Base-by-base conservation (phyloP, 352 stramenopile genomes). In the Pythium guiyangense region DNA sequence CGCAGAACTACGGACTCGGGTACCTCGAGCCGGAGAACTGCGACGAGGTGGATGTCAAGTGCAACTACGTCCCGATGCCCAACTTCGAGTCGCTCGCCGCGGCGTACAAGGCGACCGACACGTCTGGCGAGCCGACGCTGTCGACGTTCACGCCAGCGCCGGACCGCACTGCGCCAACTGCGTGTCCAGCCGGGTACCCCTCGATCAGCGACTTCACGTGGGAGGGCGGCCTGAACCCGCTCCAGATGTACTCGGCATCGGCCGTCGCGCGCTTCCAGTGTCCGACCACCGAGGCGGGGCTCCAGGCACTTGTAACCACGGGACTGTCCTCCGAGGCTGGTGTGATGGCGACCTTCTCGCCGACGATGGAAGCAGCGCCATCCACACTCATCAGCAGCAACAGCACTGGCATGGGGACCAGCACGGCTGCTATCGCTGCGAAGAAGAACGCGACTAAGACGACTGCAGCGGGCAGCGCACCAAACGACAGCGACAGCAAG, bases 31-130 rank as follows among this genome's bases (percentile, higher is more conserved):
- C n/a, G n/a, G n/a, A n/a, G n/a, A n/a, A 84, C 47, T 96, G 86
- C 57, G 73, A 88, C 37, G 69, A 85, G 50, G 63, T 66, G 10
- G 60, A 25, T 31, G 69, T 58, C 10, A 48, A 67, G 20, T 94
- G 86, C 67, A 49, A 57, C 12, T 96, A 71, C 40, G n/a, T n/a
- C n/a, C n/a, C n/a, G n/a, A n/a, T n/a, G n/a, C n/a, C n/a, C n/a
- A n/a, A n/a, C n/a, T n/a, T 88, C 40, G 37, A 90, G 18, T 62
- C 43, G 6, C 69, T 95, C 20, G 72, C 76, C 9, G 44, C 68
- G 48, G 66, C 64, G 12, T 90, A 82, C 53, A 50, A 52, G 26
- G 26, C 17, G 15, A 58, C 59, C 2, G 46, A 71, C 40, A 63
- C 51, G 2, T 70, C 62, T 14, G 52, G 46, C 5, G 66, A 86